These are phyloP conservation scores for Bremia lactucae DNA, from an alignment of 352 stramenopile species.

Conservation along the genomic window DNA sequence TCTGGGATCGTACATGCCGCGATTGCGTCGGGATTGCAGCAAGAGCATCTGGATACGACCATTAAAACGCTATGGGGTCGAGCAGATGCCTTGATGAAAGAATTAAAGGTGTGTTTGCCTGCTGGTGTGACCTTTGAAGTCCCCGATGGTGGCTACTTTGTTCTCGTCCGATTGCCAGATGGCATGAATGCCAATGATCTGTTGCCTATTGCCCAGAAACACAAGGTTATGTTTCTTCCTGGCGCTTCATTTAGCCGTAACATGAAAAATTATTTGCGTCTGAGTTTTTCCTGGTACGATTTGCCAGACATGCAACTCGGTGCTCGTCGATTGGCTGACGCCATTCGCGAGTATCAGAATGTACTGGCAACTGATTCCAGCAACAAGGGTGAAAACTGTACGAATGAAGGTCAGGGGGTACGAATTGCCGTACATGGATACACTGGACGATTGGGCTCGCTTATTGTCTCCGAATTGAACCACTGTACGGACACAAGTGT, in stretches of 20 bases:
- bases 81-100: constrained; percentile 64
- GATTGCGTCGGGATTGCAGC: constrained; percentile 56
- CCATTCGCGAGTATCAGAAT: constrained; percentile 52
- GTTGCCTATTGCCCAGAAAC: constrained; percentile 65
- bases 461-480: constrained; percentile 58
- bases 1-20: constrained; percentile 78
- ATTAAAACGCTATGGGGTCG: constrained; percentile 64
- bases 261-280: constrained; percentile 83
- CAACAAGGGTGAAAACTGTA: constrained; percentile 13
- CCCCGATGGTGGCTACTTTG: constrained; percentile 82
- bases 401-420: constrained; percentile 21
- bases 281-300: constrained; percentile 86
- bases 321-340: constrained; percentile 52
- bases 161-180: constrained; percentile 72
- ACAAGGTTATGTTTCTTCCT: constrained; percentile 83
- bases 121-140: constrained; percentile 60
- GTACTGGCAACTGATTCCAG: constrained; percentile 27
- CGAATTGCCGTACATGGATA: constrained; percentile 65
- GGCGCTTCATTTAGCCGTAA: constrained; percentile 72
- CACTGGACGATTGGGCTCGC: constrained; percentile 49
- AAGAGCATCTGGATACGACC: constrained; percentile 67
- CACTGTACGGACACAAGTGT: constrained; percentile 36
- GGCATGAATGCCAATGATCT: constrained; percentile 68
- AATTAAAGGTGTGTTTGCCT: constrained; percentile 53
- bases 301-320: constrained; percentile 66